Evolutionary conservation across 192 early-diverging fungal genomes (phyloP).

Genomic region (Jimgerdemannia lactiflua): DNA sequence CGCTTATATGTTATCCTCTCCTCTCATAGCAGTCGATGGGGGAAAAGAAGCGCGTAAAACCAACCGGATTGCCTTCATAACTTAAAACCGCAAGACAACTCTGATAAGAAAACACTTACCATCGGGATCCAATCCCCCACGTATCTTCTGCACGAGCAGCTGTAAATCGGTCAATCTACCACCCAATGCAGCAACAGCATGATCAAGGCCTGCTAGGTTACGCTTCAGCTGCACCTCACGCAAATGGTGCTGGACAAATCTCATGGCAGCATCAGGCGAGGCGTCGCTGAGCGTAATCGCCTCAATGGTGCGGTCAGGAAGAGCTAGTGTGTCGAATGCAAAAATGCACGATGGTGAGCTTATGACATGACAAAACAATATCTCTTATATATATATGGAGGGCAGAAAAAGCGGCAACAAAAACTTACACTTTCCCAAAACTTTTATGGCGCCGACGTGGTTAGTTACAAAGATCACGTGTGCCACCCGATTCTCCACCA

Average conservation of each 20-base stretch:
- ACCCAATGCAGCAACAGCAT: constrained; percentile 70
- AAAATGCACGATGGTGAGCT: neutral
- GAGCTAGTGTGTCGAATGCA: constrained; percentile 30
- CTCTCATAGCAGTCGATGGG: too few relatives aligned
- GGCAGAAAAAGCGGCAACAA: neutral
- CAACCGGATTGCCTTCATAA: neutral
- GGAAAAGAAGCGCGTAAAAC: too few relatives aligned
- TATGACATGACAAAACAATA: neutral
- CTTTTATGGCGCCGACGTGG: constrained; percentile 64
- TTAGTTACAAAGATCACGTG: constrained; percentile 89
- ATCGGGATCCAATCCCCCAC: constrained; percentile 56
- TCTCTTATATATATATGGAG: neutral
- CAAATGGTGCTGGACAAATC: constrained; percentile 53
- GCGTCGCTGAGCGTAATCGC: constrained; percentile 71
- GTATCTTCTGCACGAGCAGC: constrained; percentile 86
- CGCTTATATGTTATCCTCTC: too few relatives aligned
- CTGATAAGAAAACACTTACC: constrained; percentile 36
- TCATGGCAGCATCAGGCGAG: constrained; percentile 53
- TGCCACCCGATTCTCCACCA: constrained; percentile 82
- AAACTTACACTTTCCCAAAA: constrained; percentile 62
- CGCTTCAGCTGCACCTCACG: constrained; percentile 14
- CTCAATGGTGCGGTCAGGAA: constrained; percentile 71
- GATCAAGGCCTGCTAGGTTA: constrained; percentile 14
- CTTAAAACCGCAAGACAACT: neutral
- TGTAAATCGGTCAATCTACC: constrained; percentile 91